Conservation (phyloP, 2,329 filamentous ascomycete species). For the Knufia petricola region DNA sequence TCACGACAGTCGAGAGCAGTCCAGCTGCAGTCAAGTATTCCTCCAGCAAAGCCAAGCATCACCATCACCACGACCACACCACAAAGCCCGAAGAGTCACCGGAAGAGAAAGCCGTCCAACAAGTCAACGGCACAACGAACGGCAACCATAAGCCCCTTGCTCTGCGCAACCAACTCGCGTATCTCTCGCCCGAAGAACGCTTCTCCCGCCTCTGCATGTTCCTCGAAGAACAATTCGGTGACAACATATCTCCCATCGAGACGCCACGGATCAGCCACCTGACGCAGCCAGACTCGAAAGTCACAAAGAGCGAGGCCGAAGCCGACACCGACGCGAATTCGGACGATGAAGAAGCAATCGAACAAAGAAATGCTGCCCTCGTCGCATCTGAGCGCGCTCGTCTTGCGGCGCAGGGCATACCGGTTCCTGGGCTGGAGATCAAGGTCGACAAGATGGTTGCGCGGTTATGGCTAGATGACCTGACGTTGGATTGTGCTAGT, state of each 20-base stretch:
- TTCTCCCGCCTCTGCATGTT: slow-evolving; percentile 86
- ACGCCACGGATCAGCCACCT: slow-evolving; percentile 42
- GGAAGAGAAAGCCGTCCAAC: background rate
- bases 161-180: slow-evolving; percentile 60
- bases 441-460: slow-evolving; percentile 80
- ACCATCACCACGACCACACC: slow-evolving; percentile 30
- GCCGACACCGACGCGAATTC: slow-evolving; percentile 35
- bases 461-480: slow-evolving; percentile 80
- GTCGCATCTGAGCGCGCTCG: slow-evolving; percentile 55
- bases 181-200: slow-evolving; percentile 62
- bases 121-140: slow-evolving; percentile 8
- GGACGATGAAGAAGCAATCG: slow-evolving; percentile 14
- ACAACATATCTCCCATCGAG: slow-evolving; percentile 70
- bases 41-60: slow-evolving; percentile 52
- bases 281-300: slow-evolving; percentile 26
- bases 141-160: background rate
- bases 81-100: slow-evolving; percentile 28
- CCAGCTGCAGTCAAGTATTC: slow-evolving; percentile 74
- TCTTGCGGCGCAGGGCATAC: slow-evolving; percentile 74
- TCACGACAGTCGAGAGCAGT: slow-evolving; percentile 85
- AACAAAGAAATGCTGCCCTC: slow-evolving; percentile 45
- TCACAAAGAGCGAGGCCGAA: slow-evolving; percentile 33
- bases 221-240: slow-evolving; percentile 92
- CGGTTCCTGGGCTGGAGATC: slow-evolving; percentile 80
- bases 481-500: slow-evolving; percentile 76